Percentiles rank a stretch among this genome's conserved stretches.
Conservation (phyloP, 176 grass and related monocot genomes). For the Aegilops longissima region DNA sequence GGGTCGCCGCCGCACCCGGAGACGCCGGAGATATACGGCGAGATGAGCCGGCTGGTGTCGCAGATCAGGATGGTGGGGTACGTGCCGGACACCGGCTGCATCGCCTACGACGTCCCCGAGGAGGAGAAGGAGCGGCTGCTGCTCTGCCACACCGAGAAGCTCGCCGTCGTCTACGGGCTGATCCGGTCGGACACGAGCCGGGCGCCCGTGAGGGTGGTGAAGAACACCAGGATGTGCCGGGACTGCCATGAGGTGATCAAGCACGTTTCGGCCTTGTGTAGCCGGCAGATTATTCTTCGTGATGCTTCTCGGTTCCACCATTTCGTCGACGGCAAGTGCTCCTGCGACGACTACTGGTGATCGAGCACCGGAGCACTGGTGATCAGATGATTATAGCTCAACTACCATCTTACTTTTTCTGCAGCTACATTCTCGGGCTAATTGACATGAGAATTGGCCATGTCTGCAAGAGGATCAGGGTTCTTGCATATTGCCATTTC, state of each 20-base stretch:
- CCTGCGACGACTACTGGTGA: slow-evolving; percentile 85
- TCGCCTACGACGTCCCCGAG: slow-evolving; percentile 53
- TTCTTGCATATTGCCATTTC: neutral
- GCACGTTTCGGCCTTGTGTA: slow-evolving; percentile 48
- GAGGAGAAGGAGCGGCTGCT: slow-evolving; percentile 77
- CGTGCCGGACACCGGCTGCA: slow-evolving; percentile 61
- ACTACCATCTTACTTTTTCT: neutral
- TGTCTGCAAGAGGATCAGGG: neutral
- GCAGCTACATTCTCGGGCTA: slow-evolving; percentile 20
- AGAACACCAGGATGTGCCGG: slow-evolving; percentile 80
- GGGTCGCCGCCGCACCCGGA: slow-evolving; percentile 43
- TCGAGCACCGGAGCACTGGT: too few species aligned
- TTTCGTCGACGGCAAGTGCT: slow-evolving; percentile 70
- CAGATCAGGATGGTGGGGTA: slow-evolving; percentile 66
- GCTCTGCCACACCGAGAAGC: slow-evolving; percentile 74
- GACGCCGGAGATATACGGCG: slow-evolving; percentile 63
- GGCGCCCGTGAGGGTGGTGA: slow-evolving; percentile 68
- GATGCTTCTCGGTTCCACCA: slow-evolving; percentile 70
- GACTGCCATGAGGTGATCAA: slow-evolving; percentile 79
- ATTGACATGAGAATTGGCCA: neutral
- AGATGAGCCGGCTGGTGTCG: slow-evolving; percentile 34
- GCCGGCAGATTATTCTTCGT: slow-evolving; percentile 53
- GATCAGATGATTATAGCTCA: neutral
- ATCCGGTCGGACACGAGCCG: slow-evolving; percentile 51
- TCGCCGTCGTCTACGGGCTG: slow-evolving; percentile 70